These are phyloP conservation scores for Pholiota conissans DNA, from an alignment of 768 basidiomycete genomes.

Conservation along the genomic window DNA sequence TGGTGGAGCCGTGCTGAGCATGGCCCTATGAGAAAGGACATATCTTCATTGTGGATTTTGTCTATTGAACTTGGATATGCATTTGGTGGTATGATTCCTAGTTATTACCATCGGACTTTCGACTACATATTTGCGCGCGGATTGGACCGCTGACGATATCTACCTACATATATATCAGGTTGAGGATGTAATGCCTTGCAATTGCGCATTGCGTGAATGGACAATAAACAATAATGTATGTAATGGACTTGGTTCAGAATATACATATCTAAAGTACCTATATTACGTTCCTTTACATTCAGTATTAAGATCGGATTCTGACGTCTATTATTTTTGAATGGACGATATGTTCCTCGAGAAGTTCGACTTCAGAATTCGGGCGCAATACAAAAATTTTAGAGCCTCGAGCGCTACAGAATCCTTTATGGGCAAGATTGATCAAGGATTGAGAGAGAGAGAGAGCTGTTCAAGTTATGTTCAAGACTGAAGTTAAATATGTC, in stretches of 20 bases:
- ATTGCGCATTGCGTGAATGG: neutral
- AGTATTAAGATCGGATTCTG: no score
- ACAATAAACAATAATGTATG: neutral
- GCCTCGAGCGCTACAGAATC: no score
- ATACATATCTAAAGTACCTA: no score
- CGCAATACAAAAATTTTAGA: no score
- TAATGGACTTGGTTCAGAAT: neutral
- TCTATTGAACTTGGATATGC: neutral
- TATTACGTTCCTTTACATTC: no score
- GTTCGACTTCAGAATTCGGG: no score
- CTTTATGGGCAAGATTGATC: no score
- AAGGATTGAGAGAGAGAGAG: no score
- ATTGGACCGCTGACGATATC: neutral
- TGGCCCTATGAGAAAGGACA: neutral
- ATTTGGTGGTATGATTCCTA: neutral
- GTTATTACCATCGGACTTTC: neutral
- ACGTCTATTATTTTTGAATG: no score
- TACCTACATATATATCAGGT: neutral
- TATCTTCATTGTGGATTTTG: neutral
- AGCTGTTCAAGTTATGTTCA: no score
- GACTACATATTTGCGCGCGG: neutral
- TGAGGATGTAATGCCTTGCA: neutral
- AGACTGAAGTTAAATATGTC: no score
- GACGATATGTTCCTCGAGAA: no score
- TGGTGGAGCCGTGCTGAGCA: conserved; percentile 5